These are phyloP conservation scores for Penicillium steckii DNA, from an alignment of 495 filamentous ascomycete genomes.

Conservation along the genomic window DNA sequence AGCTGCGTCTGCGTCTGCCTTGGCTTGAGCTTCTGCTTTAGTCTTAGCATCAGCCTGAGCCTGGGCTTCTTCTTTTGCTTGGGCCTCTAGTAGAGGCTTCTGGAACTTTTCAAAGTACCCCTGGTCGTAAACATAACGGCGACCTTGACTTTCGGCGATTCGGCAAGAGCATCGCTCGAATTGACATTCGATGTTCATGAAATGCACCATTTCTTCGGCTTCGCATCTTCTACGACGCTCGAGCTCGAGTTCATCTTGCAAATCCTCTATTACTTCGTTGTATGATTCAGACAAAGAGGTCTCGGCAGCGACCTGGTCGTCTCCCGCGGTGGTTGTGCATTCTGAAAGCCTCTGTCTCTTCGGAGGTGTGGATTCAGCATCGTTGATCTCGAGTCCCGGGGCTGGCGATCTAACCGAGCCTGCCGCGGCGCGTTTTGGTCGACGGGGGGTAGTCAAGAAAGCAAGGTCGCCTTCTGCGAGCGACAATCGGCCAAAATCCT, in stretches of 20 bases:
- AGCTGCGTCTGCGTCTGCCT: constrained; percentile 1
- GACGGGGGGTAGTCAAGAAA: constrained; percentile 33
- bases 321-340: constrained; percentile 39
- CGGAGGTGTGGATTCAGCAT: constrained; percentile 54
- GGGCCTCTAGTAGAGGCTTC: constrained; percentile 20
- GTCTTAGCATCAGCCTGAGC: background rate
- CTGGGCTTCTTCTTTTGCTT: background rate
- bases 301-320: constrained; percentile 25
- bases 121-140: constrained; percentile 49
- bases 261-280: constrained; percentile 54
- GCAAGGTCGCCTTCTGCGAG: constrained; percentile 36
- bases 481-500: constrained; percentile 31
- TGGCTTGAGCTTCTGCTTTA: background rate
- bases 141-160: constrained; percentile 49
- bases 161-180: constrained; percentile 69
- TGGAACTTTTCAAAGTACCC: constrained; percentile 27
- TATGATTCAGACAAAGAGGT: constrained; percentile 29
- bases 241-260: constrained; percentile 60
- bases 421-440: constrained; percentile 59
- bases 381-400: constrained; percentile 52
- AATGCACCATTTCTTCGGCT: constrained; percentile 74
- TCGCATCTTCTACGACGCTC: constrained; percentile 65
- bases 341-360: constrained; percentile 63
- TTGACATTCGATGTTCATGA: constrained; percentile 77
- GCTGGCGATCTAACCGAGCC: constrained; percentile 45